Base-by-base conservation (phyloP, 1,284 basidiomycete genomes). In the Anthracocystis walkeri region DNA sequence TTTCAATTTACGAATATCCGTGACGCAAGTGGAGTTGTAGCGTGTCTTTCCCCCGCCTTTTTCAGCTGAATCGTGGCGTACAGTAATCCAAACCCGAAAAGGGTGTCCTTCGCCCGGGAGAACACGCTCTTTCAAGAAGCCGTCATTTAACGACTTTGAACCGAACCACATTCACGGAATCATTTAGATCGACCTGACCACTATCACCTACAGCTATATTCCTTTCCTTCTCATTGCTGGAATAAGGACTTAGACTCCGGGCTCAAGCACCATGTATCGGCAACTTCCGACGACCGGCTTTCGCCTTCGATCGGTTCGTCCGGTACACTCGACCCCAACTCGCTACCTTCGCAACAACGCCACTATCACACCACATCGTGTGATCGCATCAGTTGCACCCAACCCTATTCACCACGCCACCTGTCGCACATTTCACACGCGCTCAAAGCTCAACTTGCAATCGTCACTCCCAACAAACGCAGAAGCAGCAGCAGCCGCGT, bases 201-300 rank as follows among this genome's bases (percentile, higher is more conserved):
- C n/a, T n/a, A n/a, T n/a, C n/a, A n/a, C n/a, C n/a, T n/a, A n/a
- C n/a, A n/a, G n/a, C n/a, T n/a, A n/a, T n/a, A n/a, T n/a, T n/a
- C n/a, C n/a, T n/a, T n/a, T n/a, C n/a, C n/a, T n/a, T n/a, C n/a
- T n/a, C n/a, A n/a, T n/a, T n/a, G n/a, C n/a, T n/a, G n/a, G n/a
- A n/a, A n/a, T n/a, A n/a, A n/a, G n/a, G n/a, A n/a, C n/a, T n/a
- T n/a, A n/a, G n/a, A n/a, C n/a, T n/a, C n/a, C n/a, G n/a, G n/a
- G n/a, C n/a, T n/a, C n/a, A n/a, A n/a, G n/a, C 45, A 31, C 44
- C 45, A 70, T 70, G 68, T 70, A 65, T 65, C 58, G 68, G 58
- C 62, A 45, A 45, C 58, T 70, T 23, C 55, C 62, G 27, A 63
- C 21, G 23, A 42, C 55, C n/a, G 51, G 50, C 29, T 41, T 50